These are phyloP conservation scores for Vitis rotundifolia DNA, from an alignment of 164 flowering plant species.

Conservation along the genomic window DNA sequence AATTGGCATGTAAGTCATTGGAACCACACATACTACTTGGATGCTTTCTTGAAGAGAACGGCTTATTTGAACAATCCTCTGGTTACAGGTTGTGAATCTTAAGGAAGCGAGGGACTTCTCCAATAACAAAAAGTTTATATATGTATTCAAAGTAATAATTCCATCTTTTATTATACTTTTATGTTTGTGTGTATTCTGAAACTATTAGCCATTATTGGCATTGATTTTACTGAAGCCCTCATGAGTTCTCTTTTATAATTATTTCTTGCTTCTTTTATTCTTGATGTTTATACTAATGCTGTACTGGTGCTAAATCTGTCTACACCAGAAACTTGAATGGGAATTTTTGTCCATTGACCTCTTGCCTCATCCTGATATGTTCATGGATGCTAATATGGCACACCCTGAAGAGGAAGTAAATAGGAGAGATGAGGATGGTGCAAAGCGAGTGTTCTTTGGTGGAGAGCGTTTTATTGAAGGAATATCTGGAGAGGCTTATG, in stretches of 20 bases:
- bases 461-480: constrained; percentile 97
- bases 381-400: constrained; percentile 64
- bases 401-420: constrained; percentile 48
- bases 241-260: constrained; percentile 2
- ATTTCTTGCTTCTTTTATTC: no score
- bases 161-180: neutral
- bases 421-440: constrained; percentile 91
- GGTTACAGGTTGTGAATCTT: constrained; percentile 81
- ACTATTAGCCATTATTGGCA: neutral
- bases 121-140: constrained; percentile 65
- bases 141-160: constrained; percentile 84
- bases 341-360: constrained; percentile 87
- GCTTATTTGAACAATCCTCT: constrained; percentile 14
- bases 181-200: neutral
- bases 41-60: neutral
- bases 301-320: constrained; percentile 8
- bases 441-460: constrained; percentile 91
- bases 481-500: constrained; percentile 93
- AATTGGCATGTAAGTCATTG: constrained; percentile 73
- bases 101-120: constrained; percentile 96
- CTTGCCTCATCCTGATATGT: constrained; percentile 99
- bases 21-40: neutral
- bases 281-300: neutral
- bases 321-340: constrained; percentile 94
- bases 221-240: neutral